Conservation (phyloP, 1,284 basidiomycete genomes). For the Rhodotorula sp. region DNA sequence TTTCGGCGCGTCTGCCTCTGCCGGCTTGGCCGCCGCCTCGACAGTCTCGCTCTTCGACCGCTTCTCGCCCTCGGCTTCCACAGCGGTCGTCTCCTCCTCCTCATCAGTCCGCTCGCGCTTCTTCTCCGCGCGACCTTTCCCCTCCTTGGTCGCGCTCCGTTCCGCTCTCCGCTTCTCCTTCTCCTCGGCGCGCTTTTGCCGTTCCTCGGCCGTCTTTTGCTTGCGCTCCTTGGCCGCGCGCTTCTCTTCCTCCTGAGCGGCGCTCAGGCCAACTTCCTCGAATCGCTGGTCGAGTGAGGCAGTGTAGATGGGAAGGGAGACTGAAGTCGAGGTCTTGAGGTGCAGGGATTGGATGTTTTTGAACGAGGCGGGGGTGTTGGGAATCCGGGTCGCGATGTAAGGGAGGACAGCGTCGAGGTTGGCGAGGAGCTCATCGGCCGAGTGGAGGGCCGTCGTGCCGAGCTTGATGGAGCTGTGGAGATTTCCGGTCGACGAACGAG, state of each 20-base stretch:
- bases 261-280: slow-evolving; percentile 42
- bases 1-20: slow-evolving; percentile 55
- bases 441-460: slow-evolving; percentile 67
- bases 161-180: slow-evolving; percentile 53
- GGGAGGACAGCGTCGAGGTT: slow-evolving; percentile 82
- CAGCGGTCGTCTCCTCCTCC: slow-evolving; percentile 49
- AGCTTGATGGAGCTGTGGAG: slow-evolving; percentile 75
- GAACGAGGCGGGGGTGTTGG: slow-evolving; percentile 50
- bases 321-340: slow-evolving; percentile 83
- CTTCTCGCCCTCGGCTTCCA: slow-evolving; percentile 58
- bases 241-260: slow-evolving; percentile 43
- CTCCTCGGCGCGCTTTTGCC: slow-evolving; percentile 36
- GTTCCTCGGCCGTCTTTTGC: slow-evolving; percentile 49
- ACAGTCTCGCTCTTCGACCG: slow-evolving; percentile 16
- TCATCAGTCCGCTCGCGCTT: slow-evolving; percentile 17
- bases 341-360: slow-evolving; percentile 80
- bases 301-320: slow-evolving; percentile 87
- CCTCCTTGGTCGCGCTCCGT: slow-evolving; percentile 29
- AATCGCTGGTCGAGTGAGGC: slow-evolving; percentile 55
- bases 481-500: background rate
- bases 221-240: slow-evolving; percentile 46
- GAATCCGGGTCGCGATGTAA: slow-evolving; percentile 64
- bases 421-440: slow-evolving; percentile 67
- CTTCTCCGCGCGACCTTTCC: slow-evolving; percentile 42
- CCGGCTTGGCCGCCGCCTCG: slow-evolving; percentile 41